Evolutionary conservation across 2,329 filamentous ascomycete species (phyloP).

Genomic region (Sporothrix sp.): DNA sequence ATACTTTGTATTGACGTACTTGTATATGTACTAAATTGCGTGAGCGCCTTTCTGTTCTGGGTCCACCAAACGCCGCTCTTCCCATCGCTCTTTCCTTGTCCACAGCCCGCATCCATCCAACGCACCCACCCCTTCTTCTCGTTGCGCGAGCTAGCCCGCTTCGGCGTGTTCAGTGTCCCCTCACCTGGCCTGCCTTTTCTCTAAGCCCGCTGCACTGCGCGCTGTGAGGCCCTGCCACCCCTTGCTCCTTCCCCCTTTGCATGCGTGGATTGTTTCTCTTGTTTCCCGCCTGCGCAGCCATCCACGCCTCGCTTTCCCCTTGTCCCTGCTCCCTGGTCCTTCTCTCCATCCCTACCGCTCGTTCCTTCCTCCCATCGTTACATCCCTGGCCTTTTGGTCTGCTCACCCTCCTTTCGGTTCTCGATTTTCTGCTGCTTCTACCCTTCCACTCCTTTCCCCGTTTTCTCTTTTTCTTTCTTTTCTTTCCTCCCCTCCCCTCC

Average conservation of each 20-base stretch:
- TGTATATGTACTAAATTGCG: too few relatives aligned
- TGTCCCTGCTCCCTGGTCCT: not conserved
- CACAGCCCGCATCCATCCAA: not conserved
- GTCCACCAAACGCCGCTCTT: not conserved
- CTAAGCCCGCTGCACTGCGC: not conserved
- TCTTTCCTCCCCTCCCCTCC: not conserved
- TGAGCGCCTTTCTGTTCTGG: conserved; percentile 2
- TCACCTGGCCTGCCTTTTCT: not conserved
- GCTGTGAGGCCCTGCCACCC: conserved; percentile 1
- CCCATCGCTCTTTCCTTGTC: conserved; percentile 2
- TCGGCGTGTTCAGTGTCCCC: not conserved
- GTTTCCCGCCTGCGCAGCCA: not conserved
- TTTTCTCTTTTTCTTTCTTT: not conserved
- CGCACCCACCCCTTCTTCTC: conserved; percentile 4
- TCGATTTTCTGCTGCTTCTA: not conserved
- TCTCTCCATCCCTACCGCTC: not conserved
- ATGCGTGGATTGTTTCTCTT: not conserved
- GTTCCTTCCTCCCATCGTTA: not conserved
- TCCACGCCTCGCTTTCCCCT: not conserved
- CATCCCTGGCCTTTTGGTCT: not conserved
- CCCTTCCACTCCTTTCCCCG: not conserved
- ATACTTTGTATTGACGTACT: too few relatives aligned
- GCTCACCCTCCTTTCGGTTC: conserved; percentile 3
- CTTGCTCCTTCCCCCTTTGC: conserved; percentile 4
- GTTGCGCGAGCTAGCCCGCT: conserved; percentile 9